These are phyloP conservation scores for Kwoniella sp. DNA, from an alignment of 768 basidiomycete species.

Conservation along the genomic window DNA sequence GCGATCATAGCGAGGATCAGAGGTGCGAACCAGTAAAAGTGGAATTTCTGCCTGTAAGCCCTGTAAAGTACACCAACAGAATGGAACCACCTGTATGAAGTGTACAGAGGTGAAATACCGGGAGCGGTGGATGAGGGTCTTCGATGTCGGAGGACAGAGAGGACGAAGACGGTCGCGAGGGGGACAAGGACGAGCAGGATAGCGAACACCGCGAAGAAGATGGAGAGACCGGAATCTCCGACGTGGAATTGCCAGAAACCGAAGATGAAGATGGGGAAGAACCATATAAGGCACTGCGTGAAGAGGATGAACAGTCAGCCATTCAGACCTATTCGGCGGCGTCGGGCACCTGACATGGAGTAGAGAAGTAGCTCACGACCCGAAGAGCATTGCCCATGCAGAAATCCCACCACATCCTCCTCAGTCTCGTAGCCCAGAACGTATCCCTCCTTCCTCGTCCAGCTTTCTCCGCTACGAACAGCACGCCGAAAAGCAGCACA, in stretches of 20 bases:
- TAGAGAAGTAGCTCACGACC: constrained; percentile 60
- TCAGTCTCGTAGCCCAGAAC: constrained; percentile 41
- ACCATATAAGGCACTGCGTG: constrained; percentile 65
- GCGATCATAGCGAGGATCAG: constrained; percentile 65
- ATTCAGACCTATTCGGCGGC: neutral
- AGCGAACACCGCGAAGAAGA: constrained; percentile 73
- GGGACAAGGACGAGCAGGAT: constrained; percentile 62
- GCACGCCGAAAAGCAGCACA: constrained; percentile 61
- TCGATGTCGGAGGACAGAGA: constrained; percentile 61
- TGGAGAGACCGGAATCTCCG: constrained; percentile 79
- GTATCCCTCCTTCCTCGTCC: constrained; percentile 38
- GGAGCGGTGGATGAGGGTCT: constrained; percentile 58
- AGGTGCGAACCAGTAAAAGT: constrained; percentile 69
- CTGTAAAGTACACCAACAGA: constrained; percentile 57
- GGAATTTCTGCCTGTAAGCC: constrained; percentile 64
- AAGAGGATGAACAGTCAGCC: too few species aligned
- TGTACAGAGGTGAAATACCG: constrained; percentile 59
- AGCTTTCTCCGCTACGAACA: constrained; percentile 54
- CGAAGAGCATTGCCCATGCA: constrained; percentile 59
- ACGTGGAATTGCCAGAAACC: constrained; percentile 89
- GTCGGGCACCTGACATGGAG: neutral
- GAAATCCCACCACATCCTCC: constrained; percentile 43
- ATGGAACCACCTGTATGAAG: constrained; percentile 62
- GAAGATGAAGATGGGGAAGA: constrained; percentile 74
- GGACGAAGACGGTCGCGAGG: constrained; percentile 62